Conservation (phyloP, 2,329 filamentous ascomycete species). For the Colletotrichum tabaci region DNA sequence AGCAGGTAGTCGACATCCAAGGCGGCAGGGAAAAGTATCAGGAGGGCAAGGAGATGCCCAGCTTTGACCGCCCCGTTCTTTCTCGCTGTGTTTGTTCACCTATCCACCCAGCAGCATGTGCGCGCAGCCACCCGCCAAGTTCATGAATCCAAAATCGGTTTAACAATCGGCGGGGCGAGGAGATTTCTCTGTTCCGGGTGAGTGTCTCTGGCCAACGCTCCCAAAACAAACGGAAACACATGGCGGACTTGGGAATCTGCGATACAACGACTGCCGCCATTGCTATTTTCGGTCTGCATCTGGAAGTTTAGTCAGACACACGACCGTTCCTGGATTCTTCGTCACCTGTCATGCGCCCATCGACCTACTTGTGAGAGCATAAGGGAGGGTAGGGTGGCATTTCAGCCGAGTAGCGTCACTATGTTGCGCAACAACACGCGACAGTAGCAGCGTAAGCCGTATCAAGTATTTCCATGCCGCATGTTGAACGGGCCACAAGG, state of each 20-base stretch:
- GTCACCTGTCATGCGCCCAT: background rate
- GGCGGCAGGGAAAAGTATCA: background rate
- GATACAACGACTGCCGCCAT: constrained; percentile 1
- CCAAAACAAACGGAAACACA: background rate
- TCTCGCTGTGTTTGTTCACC: too few species aligned
- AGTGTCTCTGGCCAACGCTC: background rate
- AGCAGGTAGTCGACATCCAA: background rate
- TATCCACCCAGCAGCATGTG: background rate
- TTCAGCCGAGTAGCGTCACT: background rate
- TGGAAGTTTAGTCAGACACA: background rate
- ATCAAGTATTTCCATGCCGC: constrained; percentile 1
- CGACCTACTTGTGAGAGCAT: background rate
- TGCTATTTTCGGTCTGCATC: constrained; percentile 6
- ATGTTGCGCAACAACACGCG: constrained; percentile 28
- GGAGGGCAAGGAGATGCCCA: background rate
- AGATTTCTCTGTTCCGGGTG: background rate
- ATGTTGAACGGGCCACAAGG: constrained; percentile 32
- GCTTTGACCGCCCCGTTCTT: constrained; percentile 5
- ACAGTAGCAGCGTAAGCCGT: background rate
- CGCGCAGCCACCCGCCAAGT: constrained; percentile 19
- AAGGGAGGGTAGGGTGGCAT: background rate
- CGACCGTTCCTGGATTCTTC: constrained; percentile 1
- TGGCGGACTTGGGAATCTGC: background rate
- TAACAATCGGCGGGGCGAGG: too few species aligned
- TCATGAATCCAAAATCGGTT: constrained; percentile 6